phyloP scores from a whole-genome alignment of 306 rosid genomes.

The Cucurbita argyrosperma region DNA sequence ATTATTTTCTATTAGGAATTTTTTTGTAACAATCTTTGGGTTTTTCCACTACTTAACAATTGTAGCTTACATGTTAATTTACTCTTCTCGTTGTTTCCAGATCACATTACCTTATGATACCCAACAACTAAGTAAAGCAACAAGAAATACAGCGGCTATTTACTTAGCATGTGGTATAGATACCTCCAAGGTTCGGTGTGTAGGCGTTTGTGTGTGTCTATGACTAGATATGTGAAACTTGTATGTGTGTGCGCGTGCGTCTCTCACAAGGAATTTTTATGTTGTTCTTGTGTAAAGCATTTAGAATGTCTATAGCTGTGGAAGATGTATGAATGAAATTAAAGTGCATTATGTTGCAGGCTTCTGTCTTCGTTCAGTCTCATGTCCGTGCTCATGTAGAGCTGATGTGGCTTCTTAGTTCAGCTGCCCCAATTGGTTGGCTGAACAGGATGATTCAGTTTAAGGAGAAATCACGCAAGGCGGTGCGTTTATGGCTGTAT shows the following conservation, averaged over 20 bases:
- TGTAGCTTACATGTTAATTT: neutral
- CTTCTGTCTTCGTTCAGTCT: constrained; percentile 91
- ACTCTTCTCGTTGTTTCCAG: constrained; percentile 20
- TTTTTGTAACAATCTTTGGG: neutral
- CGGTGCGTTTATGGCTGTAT: constrained; percentile 65
- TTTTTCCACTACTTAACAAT: neutral
- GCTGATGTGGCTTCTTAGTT: constrained; percentile 89
- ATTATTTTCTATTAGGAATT: neutral
- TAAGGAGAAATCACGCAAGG: constrained; percentile 94
- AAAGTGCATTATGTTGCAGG: constrained; percentile 24
- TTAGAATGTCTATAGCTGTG: constrained; percentile 10
- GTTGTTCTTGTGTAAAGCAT: neutral
- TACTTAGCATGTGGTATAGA: constrained; percentile 94
- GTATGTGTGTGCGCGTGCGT: neutral
- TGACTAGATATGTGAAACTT: neutral
- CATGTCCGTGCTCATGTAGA: constrained; percentile 94
- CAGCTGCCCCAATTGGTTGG: constrained; percentile 88
- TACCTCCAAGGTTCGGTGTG: constrained; percentile 57
- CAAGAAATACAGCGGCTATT: constrained; percentile 89
- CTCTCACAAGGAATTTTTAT: neutral
- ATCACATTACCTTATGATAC: constrained; percentile 76
- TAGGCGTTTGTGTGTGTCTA: neutral
- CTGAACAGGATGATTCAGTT: constrained; percentile 89
- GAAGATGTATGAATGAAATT: neutral
- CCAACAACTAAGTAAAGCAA: constrained; percentile 52